Evolutionary conservation across 2,329 filamentous ascomycete genomes (phyloP), one percentile per base, ranked within the genome.

Genomic region (Ascochyta clinopodiicola): DNA sequence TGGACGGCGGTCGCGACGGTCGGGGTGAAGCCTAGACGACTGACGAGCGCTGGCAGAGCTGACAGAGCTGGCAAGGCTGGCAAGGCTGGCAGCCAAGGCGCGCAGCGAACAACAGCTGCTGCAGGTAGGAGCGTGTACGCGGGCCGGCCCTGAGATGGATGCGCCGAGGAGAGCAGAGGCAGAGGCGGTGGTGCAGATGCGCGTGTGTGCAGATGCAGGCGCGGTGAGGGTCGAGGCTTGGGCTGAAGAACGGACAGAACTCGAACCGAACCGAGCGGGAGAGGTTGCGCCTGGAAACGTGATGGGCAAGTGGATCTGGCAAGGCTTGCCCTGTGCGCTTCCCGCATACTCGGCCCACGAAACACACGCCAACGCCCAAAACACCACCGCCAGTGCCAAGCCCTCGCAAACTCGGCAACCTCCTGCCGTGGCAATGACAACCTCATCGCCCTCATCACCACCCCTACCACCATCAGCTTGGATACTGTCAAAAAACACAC

Each of bases 71-170:
- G 6, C 22, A 67, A 65, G 10, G 61, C 59, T 31, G 29, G 62
- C 56, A 56, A 62, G 22, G 22, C 22, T 24, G 22, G 22, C 22
- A 24, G 53, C 40, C 44, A 47, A 40, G 43, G 45, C 58, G 44
- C 52, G 54, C 36, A 47, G 51, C 36, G 38, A 35, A 32, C 44
- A 48, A 48, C 51, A 54, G 44, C 51, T 15, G 39, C 38, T 25
- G 44, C 32, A 27, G 21, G 21, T 15, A 27, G 51, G 44, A 37
- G 39, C 40, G 50, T 40, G 44, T 40, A 53, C 47, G 49, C 38
- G 53, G 49, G 49, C 59, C 56, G 57, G 61, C 64, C 60, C 63
- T 60, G 53, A 51, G 51, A 58, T 62, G 67, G 63, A 64, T 61
- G 46, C 42, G 52, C 52, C 52, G 52, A 17, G 21, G 38, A 22